Evolutionary conservation across 1,284 basidiomycete genomes (phyloP).

Genomic region (Acaromyces ingoldii): DNA sequence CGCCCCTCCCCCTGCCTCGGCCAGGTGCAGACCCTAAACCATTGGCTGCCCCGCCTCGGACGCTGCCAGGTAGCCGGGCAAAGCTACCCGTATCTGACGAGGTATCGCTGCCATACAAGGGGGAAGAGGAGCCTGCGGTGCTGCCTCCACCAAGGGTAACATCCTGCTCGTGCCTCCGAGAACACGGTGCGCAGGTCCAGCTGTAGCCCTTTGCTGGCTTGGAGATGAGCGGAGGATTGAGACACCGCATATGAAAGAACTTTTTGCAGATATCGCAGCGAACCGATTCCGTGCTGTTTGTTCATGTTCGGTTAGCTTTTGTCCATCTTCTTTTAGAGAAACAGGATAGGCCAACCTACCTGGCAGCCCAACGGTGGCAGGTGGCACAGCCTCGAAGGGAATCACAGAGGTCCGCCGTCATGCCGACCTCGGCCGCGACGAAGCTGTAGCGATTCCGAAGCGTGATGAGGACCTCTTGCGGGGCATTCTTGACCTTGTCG

Average conservation of each 20-base stretch:
- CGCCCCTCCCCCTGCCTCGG: neutral
- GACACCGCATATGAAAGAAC: conserved; percentile 91
- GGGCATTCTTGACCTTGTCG: conserved; percentile 72
- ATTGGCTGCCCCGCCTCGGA: neutral
- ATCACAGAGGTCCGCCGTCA: conserved; percentile 84
- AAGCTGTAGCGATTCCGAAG: conserved; percentile 84
- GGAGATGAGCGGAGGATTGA: conserved; percentile 84
- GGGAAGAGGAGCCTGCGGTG: too few relatives aligned
- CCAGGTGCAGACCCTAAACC: too few relatives aligned
- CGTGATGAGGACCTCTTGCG: conserved; percentile 45
- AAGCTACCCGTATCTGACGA: neutral
- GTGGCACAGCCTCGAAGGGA: conserved; percentile 72
- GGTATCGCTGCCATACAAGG: neutral
- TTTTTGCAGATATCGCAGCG: conserved; percentile 89
- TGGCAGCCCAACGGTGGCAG: conserved; percentile 80
- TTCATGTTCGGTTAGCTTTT: neutral
- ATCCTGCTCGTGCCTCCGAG: conserved; percentile 77
- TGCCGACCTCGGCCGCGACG: conserved; percentile 86
- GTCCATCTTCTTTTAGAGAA: neutral
- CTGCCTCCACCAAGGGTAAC: too few relatives aligned
- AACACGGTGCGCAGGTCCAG: conserved; percentile 94
- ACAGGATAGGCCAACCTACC: conserved; percentile 57
- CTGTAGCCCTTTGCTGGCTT: conserved; percentile 96
- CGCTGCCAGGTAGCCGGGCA: neutral
- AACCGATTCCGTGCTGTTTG: conserved; percentile 72